Conservation (phyloP, 73 alveolate species). For the Paramecium sexaurelia region DNA sequence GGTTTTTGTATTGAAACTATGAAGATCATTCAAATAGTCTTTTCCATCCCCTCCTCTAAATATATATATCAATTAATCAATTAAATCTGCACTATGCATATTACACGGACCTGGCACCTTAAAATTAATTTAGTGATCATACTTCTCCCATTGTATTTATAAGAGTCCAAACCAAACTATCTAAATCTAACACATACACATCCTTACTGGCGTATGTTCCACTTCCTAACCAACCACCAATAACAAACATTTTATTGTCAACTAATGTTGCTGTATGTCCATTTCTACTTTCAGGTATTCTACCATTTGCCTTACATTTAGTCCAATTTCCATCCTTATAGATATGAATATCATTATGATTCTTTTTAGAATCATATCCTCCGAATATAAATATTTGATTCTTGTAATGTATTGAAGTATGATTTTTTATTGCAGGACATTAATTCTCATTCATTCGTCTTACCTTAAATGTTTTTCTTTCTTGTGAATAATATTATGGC, state of each 20-base stretch:
- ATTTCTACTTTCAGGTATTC: constrained; percentile 89
- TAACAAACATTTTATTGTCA: constrained; percentile 77
- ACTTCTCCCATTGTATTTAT: constrained; percentile 73
- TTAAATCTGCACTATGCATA: constrained; percentile 91
- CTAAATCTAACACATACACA: constrained; percentile 81
- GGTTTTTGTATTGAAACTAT: constrained; percentile 72
- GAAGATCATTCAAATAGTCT: constrained; percentile 89
- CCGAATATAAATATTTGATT: constrained; percentile 84
- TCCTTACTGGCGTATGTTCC: constrained; percentile 87
- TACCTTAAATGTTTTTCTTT: neutral
- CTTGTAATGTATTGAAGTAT: constrained; percentile 82
- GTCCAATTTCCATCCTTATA: constrained; percentile 73
- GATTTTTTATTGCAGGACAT: constrained; percentile 80
- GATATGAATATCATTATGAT: constrained; percentile 77
- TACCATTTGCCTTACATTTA: constrained; percentile 70
- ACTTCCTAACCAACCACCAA: constrained; percentile 93
- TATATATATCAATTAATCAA: constrained; percentile 78
- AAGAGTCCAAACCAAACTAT: constrained; percentile 75
- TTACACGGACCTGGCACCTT: constrained; percentile 89
- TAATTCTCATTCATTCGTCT: neutral
- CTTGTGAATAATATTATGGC: neutral
- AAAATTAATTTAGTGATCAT: neutral
- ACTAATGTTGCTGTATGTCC: constrained; percentile 94
- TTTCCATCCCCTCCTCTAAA: constrained; percentile 96
- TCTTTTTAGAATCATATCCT: constrained; percentile 86